Evolutionary conservation across 2,329 filamentous ascomycete species (phyloP).

Genomic region (Fusarium cicatricum): DNA sequence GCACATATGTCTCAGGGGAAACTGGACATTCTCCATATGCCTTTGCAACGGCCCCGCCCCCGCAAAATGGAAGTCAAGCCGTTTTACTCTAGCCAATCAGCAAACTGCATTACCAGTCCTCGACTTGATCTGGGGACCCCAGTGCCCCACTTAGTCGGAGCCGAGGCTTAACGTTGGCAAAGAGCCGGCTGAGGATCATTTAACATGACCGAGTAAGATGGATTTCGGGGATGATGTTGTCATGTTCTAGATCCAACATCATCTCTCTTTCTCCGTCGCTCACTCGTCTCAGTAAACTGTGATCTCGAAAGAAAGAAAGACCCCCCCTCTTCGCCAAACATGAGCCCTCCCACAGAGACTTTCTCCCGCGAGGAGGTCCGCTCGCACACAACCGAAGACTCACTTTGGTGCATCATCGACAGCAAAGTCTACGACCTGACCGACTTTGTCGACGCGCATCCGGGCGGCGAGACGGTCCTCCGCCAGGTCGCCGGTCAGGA

Average conservation of each 20-base stretch:
- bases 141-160: constrained; percentile 34
- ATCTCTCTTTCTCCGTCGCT: background rate
- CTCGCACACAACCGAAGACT: constrained; percentile 78
- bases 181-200: background rate
- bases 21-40: background rate
- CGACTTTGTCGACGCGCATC: constrained; percentile 86
- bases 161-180: constrained; percentile 30
- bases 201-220: background rate
- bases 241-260: background rate
- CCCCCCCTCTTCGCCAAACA: background rate
- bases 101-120: constrained; percentile 22
- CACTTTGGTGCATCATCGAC: constrained; percentile 86
- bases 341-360: constrained; percentile 54
- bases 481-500: constrained; percentile 83
- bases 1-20: constrained; percentile 31
- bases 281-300: background rate
- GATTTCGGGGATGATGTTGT: background rate
- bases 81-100: constrained; percentile 19
- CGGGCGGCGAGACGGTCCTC: constrained; percentile 81
- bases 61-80: constrained; percentile 32
- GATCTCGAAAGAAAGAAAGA: background rate
- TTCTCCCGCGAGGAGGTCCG: constrained; percentile 73
- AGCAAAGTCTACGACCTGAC: constrained; percentile 86
- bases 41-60: constrained; percentile 30
- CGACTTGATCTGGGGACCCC: constrained; percentile 1